phyloP scores from a whole-genome alignment of 2,329 filamentous ascomycete species.

The Arthrinium puccinioides region DNA sequence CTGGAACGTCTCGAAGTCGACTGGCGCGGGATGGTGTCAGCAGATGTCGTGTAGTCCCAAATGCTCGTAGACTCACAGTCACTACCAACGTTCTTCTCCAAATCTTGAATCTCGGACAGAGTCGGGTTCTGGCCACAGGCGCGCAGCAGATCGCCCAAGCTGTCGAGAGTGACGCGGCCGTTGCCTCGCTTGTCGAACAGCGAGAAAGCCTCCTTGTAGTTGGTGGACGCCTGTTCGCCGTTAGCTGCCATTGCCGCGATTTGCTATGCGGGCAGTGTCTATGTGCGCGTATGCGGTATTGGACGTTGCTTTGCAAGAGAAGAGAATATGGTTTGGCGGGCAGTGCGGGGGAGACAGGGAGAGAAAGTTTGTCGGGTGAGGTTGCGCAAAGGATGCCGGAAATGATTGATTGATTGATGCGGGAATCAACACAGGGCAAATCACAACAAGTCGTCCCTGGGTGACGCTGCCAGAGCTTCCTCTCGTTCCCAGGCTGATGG shows the following conservation, averaged over 20 bases:
- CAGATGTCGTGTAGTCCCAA: constrained; percentile 6
- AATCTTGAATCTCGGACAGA: constrained; percentile 80
- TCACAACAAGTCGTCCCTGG: no score
- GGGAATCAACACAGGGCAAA: no score
- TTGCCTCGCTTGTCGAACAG: constrained; percentile 99
- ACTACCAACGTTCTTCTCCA: constrained; percentile 81
- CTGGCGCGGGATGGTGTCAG: constrained; percentile 35
- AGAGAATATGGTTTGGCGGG: no score
- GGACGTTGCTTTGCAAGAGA: no score
- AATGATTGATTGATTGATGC: no score
- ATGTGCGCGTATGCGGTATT: background rate
- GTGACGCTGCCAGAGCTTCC: no score
- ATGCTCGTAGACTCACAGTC: constrained; percentile 65
- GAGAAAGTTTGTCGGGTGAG: no score
- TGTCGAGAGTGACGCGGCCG: constrained; percentile 79
- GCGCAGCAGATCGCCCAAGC: constrained; percentile 86
- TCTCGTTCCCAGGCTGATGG: no score
- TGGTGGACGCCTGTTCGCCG: constrained; percentile 64
- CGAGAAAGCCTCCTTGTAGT: constrained; percentile 99
- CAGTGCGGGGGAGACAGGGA: no score
- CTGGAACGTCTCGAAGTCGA: constrained; percentile 96
- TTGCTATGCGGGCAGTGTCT: no score
- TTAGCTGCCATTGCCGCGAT: constrained; percentile 21
- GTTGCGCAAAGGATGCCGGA: no score
- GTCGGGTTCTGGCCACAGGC: constrained; percentile 98